A percentile compares a stretch with the other conserved stretches of the same genome.
phyloP scores from a whole-genome alignment of 805 yeast genomes.

The Wickerhamomyces pijperi region DNA sequence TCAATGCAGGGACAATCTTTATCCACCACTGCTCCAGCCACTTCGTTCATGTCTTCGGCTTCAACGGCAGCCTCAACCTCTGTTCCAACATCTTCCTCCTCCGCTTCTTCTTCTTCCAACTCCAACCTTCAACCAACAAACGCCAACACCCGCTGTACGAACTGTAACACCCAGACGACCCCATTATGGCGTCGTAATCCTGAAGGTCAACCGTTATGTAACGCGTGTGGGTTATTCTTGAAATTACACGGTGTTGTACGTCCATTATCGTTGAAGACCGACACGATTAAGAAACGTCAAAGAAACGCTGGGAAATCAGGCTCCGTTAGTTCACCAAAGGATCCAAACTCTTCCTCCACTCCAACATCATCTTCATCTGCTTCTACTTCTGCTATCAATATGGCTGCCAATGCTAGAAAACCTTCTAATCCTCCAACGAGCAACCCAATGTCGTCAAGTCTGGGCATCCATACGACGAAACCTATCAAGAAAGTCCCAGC shows the following conservation, averaged over 20 bases:
- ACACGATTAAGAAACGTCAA: constrained; percentile 86
- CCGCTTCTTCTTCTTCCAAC: constrained; percentile 1
- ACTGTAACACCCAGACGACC: constrained; percentile 85
- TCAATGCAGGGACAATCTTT: neutral
- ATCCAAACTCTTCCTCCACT: constrained; percentile 7
- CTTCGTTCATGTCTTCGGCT: neutral
- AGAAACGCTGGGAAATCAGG: constrained; percentile 27
- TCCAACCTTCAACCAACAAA: constrained; percentile 6
- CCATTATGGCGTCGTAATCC: constrained; percentile 94
- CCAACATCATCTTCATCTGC: constrained; percentile 1
- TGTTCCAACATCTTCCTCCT: neutral
- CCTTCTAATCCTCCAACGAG: neutral
- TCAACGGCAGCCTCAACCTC: neutral
- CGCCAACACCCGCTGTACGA: constrained; percentile 44
- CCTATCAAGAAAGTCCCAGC: neutral
- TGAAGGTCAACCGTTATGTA: constrained; percentile 85
- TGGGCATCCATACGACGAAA: neutral
- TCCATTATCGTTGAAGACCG: constrained; percentile 84
- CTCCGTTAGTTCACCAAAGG: constrained; percentile 12
- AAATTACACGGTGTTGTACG: constrained; percentile 93
- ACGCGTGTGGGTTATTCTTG: constrained; percentile 90
- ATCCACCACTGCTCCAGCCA: neutral
- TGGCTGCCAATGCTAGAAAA: constrained; percentile 1
- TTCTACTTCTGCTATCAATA: neutral
- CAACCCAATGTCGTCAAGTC: neutral